Evolutionary conservation across 495 filamentous ascomycete genomes (phyloP).

Genomic region (Hypoxylon trugodes): DNA sequence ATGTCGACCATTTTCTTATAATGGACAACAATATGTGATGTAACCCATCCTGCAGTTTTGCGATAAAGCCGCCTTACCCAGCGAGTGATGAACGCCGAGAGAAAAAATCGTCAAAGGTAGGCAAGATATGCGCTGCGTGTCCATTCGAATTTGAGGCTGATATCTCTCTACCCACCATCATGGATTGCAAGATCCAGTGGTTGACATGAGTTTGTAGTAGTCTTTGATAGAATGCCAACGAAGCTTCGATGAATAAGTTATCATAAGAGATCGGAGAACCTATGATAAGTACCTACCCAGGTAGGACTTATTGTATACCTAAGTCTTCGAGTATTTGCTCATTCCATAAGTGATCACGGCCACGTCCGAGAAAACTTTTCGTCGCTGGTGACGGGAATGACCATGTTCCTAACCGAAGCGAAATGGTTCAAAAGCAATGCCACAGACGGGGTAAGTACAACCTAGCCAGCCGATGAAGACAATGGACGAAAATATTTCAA

Average conservation of each 20-base stretch:
- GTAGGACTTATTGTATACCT: too few relatives aligned
- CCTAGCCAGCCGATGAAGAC: constrained; percentile 16
- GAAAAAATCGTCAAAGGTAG: constrained; percentile 7
- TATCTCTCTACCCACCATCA: constrained; percentile 32
- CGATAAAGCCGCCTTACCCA: constrained; percentile 44
- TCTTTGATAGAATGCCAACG: neutral
- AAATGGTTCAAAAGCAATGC: constrained; percentile 20
- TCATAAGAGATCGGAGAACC: constrained; percentile 12
- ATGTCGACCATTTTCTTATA: constrained; percentile 24
- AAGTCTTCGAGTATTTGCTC: too few relatives aligned
- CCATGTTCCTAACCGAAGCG: constrained; percentile 3
- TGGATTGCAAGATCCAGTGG: constrained; percentile 19
- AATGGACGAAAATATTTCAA: too few relatives aligned
- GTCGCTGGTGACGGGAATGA: neutral
- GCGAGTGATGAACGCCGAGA: constrained; percentile 30
- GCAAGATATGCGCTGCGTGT: constrained; percentile 24
- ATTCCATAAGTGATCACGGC: constrained; percentile 9
- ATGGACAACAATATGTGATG: constrained; percentile 25
- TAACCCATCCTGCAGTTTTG: constrained; percentile 33
- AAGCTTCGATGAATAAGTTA: constrained; percentile 1
- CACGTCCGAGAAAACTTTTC: neutral
- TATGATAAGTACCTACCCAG: neutral
- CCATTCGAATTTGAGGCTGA: constrained; percentile 41
- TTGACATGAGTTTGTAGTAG: constrained; percentile 12
- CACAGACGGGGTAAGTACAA: neutral